Percentiles rank a stretch among this genome's conserved stretches.
Conservation (phyloP, 306 rosid genomes). For the Argentina anserina region DNA sequence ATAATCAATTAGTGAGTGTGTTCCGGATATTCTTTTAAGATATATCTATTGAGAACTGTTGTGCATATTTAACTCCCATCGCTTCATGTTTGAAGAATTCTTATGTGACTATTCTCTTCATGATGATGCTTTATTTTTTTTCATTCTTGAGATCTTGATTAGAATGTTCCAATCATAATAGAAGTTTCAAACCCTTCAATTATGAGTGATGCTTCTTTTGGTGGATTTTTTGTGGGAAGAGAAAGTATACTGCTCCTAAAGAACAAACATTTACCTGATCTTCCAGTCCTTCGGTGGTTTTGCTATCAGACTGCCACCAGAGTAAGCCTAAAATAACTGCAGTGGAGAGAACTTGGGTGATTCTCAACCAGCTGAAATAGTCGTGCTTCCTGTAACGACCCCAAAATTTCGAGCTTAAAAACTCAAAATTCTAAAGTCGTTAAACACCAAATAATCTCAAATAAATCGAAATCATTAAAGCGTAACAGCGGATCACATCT, state of each 20-base stretch:
- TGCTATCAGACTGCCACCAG: slow-evolving; percentile 89
- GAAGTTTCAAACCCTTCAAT: background rate
- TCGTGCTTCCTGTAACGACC: slow-evolving; percentile 86
- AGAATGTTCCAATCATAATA: background rate
- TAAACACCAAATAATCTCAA: too few species aligned
- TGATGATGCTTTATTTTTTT: background rate
- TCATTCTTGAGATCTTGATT: background rate
- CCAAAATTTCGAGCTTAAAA: too few species aligned
- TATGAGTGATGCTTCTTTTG: background rate
- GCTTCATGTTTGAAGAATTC: background rate
- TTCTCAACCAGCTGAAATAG: slow-evolving; percentile 91
- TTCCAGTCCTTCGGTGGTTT: slow-evolving; percentile 55
- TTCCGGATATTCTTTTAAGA: too few species aligned
- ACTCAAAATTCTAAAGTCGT: too few species aligned
- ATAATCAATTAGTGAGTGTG: too few species aligned
- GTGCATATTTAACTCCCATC: background rate
- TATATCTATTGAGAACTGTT: background rate
- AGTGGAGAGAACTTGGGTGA: slow-evolving; percentile 92
- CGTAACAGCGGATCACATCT: too few species aligned
- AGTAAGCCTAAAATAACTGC: slow-evolving; percentile 93
- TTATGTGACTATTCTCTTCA: background rate
- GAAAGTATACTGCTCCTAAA: slow-evolving; percentile 3
- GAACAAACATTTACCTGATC: slow-evolving; percentile 67
- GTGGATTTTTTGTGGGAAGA: background rate
- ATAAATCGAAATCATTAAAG: too few species aligned